These are phyloP conservation scores for Rhamnella rubrinervis DNA, from an alignment of 331 rosid species.

Conservation along the genomic window DNA sequence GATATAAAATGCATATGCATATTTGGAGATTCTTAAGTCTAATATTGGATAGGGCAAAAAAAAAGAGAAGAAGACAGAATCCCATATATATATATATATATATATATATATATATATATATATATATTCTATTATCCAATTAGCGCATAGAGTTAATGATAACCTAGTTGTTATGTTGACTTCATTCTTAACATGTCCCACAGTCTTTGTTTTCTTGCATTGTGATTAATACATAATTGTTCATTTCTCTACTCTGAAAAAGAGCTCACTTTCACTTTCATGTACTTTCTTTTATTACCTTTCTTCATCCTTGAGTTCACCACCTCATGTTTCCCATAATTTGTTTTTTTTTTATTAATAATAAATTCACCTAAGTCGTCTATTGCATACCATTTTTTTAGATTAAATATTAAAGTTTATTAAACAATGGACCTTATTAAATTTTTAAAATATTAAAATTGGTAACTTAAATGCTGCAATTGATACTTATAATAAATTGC, in stretches of 20 bases:
- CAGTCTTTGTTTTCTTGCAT: constrained; percentile 14
- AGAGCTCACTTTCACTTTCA: not conserved
- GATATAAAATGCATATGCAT: too few relatives aligned
- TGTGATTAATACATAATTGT: not conserved
- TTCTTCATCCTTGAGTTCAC: not conserved
- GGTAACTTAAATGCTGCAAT: too few relatives aligned
- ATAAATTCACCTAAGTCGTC: too few relatives aligned
- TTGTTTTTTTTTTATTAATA: too few relatives aligned
- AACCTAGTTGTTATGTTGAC: constrained; percentile 39
- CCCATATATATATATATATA: constrained; percentile 1
- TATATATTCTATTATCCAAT: not conserved
- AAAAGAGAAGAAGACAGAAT: constrained; percentile 28
- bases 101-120: not conserved
- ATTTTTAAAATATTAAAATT: too few relatives aligned
- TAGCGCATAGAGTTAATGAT: constrained; percentile 31
- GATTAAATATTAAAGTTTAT: too few relatives aligned
- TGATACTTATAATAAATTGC: too few relatives aligned
- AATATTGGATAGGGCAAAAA: not conserved
- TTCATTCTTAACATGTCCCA: constrained; percentile 23
- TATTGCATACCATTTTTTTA: too few relatives aligned
- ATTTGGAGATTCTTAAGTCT: not conserved
- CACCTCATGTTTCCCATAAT: constrained; percentile 1
- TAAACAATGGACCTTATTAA: too few relatives aligned
- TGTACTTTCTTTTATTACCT: constrained; percentile 2
- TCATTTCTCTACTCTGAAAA: not conserved